These are phyloP conservation scores for Aspergillus diversus DNA, from an alignment of 495 filamentous ascomycete genomes.

Conservation along the genomic window DNA sequence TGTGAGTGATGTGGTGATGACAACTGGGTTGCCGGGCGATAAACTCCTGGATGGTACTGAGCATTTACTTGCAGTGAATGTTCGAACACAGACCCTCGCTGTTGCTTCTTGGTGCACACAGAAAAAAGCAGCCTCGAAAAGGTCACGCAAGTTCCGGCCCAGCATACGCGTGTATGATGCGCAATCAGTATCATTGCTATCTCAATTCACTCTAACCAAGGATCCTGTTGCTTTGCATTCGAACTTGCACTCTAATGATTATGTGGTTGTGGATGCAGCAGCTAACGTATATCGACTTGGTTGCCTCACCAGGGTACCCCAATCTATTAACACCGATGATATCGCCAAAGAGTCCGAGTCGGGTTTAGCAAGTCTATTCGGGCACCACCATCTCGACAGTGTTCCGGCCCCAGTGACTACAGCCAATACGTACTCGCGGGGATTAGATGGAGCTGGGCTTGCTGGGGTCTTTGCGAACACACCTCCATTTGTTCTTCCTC, in stretches of 20 bases:
- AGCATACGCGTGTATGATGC: conserved; percentile 45
- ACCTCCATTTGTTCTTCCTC: conserved; percentile 75
- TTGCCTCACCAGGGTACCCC: conserved; percentile 58
- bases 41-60: conserved; percentile 8
- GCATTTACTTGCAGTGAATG: conserved; percentile 41
- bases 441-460: conserved; percentile 67
- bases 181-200: conserved; percentile 32
- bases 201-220: conserved; percentile 31
- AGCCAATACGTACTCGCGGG: conserved; percentile 46
- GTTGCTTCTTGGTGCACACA: conserved; percentile 24
- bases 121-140: conserved; percentile 24
- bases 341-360: conserved; percentile 46
- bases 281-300: conserved; percentile 52
- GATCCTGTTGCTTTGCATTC: conserved; percentile 43
- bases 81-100: conserved; percentile 42
- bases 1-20: conserved; percentile 44
- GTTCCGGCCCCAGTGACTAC: conserved; percentile 22
- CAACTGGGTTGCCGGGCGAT: conserved; percentile 24
- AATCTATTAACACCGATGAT: conserved; percentile 51
- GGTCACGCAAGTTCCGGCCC: conserved; percentile 29
- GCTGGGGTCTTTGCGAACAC: conserved; percentile 73
- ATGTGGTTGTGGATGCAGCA: conserved; percentile 53
- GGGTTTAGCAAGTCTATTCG: conserved; percentile 56
- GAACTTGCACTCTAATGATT: conserved; percentile 56
- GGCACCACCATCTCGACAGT: conserved; percentile 27